Base-by-base conservation (phyloP, 192 early-diverging fungal genomes). In the Anaeromyces robustus region DNA sequence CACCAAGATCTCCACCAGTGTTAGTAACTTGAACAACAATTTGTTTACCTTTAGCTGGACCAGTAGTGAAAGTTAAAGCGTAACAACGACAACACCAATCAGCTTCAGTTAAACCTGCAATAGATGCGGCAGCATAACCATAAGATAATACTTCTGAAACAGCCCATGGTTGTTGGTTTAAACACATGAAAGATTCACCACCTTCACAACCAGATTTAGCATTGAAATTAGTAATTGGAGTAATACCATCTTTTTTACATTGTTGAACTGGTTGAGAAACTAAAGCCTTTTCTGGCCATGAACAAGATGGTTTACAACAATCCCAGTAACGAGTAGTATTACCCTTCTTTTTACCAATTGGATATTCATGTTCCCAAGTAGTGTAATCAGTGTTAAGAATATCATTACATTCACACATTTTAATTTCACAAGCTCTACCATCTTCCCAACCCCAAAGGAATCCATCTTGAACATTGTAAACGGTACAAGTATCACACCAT, bases 21-120 rank as follows among this genome's bases (percentile, higher is more conserved):
- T 81, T 81, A 32, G 52, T 81, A 30, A 59, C 79, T 41, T 81
- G 80, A 16, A 81, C 80, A 22, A 81, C 80, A 14, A 81, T 13
- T 28, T 28, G 77, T 32, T 81, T 81, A 30, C 80, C 80, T 13
- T 19, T 28, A 32, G 30, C 77, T 30, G 80, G 77, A 32, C 80
- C 77, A 29, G 12, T 18, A 5, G 80, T 81, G 80, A 81, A 81
- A 14, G 37, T 39, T 12, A 39, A 12, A 81, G 28, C 28, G 39
- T 59, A 77, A 78, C 77, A 81, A 59, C 80, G 80, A 59, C n/a
- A 81, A 30, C 30, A 30, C 80, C 30, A 59, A 81, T 31, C 80
- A 81, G n/a, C 77, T 78, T 59, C 80, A 81, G 39, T 78, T 78
- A 29, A 32, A 77, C 80, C 80, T 30, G 12, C 16, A 81, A 81